These are phyloP conservation scores for Aspergillus novofumigatus DNA, from an alignment of 2,329 filamentous ascomycete genomes.

Conservation along the genomic window DNA sequence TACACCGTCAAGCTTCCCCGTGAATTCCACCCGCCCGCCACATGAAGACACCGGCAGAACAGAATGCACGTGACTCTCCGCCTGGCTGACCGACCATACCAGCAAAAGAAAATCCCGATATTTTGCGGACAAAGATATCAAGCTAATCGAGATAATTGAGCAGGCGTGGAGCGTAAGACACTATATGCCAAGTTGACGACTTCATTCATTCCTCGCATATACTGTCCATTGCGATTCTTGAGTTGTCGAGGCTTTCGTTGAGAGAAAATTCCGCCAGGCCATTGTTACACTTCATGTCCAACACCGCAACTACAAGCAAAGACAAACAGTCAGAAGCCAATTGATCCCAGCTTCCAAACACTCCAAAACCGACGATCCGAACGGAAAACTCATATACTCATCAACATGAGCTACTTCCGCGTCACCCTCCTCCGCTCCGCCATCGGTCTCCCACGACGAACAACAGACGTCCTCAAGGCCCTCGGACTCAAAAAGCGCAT, in stretches of 20 bases:
- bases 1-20: not conserved
- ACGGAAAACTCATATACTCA: not conserved
- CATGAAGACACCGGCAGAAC: conserved; percentile 13
- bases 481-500: conserved; percentile 81
- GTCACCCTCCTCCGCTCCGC: conserved; percentile 85
- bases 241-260: not conserved
- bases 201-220: not conserved
- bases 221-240: not conserved
- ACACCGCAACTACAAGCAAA: not conserved
- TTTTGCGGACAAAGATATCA: not conserved
- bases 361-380: not conserved
- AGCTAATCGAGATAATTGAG: not conserved
- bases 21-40: not conserved
- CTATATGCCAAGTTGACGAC: not conserved
- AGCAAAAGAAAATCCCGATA: conserved; percentile 16
- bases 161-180: not conserved
- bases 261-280: not conserved
- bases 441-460: conserved; percentile 80
- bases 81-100: conserved; percentile 15
- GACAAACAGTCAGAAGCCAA: not conserved
- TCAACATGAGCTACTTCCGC: conserved; percentile 73
- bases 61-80: conserved; percentile 31
- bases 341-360: conserved; percentile 1
- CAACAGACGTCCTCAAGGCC: conserved; percentile 73
- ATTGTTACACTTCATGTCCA: not conserved